Evolutionary conservation across 805 yeast genomes (phyloP), one percentile per base, ranked within the genome.

Genomic region (Ogataea saltuana): DNA sequence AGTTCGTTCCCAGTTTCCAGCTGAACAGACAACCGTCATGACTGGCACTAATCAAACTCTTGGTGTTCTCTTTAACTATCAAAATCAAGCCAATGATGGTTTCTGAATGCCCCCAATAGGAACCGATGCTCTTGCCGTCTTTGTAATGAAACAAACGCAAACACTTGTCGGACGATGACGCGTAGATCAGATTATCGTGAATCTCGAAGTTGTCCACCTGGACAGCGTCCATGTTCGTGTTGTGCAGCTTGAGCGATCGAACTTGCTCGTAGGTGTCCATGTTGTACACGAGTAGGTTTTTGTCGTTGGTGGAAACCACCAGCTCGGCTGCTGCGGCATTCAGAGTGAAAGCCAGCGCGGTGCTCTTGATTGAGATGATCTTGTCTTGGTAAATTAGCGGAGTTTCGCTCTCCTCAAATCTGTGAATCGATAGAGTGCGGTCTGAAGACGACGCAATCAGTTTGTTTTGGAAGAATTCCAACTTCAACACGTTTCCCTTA

Each of bases 101-200:
- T 29, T 81, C 80, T 1, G 81, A 71, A 49, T 76, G 82, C 0
- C 78, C 90, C 84, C 85, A 83, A 35, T 69, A 74, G 0, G 73
- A 67, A 6, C 76, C 69, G 8, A 79, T 33, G 8, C 70, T 70
- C 38, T 64, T 74, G 1, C 82, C 84, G 6, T 65, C 67, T 1
- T 53, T 43, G 47, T 70, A 74, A 21, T 69, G 68, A 54, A 74
- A 80, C 2, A 70, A 52, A 18, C 85, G 61, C 2, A 84, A 59
- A 20, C 85, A 74, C 56, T 80, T 81, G 57, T 83, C 89, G 0
- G 77, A 59, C 2, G 78, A 70, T 1, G 81, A 63, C 3, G 71
- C 71, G 8, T 70, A 62, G 3, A 78, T 54, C 12, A 61, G 46
- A 6, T 43, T 41, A 2, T 64, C 48, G 8, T 58, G 44, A 2